These are phyloP conservation scores for Schizonepeta tenuifolia DNA, from an alignment of 257 asterid genomes.

Conservation along the genomic window DNA sequence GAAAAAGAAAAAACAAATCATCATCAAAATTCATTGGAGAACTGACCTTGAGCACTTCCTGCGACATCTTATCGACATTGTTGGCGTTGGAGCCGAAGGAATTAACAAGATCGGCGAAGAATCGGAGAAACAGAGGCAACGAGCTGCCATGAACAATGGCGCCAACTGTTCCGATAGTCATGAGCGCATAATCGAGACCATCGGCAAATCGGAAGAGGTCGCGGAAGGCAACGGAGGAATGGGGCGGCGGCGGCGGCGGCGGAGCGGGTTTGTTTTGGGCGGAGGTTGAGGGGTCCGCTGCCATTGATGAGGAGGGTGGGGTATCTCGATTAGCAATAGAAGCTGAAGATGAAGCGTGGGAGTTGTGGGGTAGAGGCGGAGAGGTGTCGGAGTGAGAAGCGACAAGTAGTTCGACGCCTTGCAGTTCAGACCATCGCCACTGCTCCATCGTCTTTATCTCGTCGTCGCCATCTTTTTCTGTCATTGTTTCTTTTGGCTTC, in stretches of 20 bases:
- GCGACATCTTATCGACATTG: slow-evolving; percentile 86
- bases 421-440: slow-evolving; percentile 86
- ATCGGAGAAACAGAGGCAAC: slow-evolving; percentile 85
- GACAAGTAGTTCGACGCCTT: slow-evolving; percentile 77
- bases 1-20: neutral
- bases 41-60: slow-evolving; percentile 80
- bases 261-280: slow-evolving; percentile 38
- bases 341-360: slow-evolving; percentile 8
- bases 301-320: slow-evolving; percentile 20
- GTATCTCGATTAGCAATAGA: slow-evolving; percentile 18
- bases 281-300: neutral
- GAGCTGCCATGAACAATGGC: slow-evolving; percentile 92
- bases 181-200: slow-evolving; percentile 71
- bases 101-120: slow-evolving; percentile 97
- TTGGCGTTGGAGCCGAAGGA: slow-evolving; percentile 87
- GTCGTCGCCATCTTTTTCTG: slow-evolving; percentile 54
- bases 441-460: slow-evolving; percentile 73
- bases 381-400: slow-evolving; percentile 41
- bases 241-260: slow-evolving; percentile 43
- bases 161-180: slow-evolving; percentile 79
- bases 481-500: slow-evolving; percentile 48
- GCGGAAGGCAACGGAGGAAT: slow-evolving; percentile 50
- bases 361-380: neutral
- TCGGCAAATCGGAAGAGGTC: slow-evolving; percentile 91
- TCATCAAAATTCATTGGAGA: neutral